A percentile compares a stretch with the other conserved stretches of the same genome.
Evolutionary conservation across 345 rosid genomes (phyloP).

Genomic region (Eucalyptus sp.): DNA sequence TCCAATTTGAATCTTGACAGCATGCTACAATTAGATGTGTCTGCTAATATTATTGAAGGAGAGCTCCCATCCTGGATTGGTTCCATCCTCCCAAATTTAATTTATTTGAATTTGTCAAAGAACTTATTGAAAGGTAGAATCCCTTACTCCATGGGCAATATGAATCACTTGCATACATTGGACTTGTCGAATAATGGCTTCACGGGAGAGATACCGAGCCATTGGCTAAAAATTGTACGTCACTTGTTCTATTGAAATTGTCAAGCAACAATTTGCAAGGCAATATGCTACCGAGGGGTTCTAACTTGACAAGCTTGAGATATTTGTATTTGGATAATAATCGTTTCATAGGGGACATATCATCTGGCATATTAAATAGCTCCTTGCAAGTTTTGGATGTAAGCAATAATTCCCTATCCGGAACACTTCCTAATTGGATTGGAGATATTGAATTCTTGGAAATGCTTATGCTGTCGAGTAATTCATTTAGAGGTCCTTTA

Average conservation of each 20-base stretch:
- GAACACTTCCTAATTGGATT: slow-evolving; percentile 8
- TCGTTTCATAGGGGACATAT: neutral
- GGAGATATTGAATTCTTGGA: neutral
- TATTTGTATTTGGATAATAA: neutral
- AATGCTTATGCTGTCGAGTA: neutral
- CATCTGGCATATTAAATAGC: neutral
- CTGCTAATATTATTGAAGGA: neutral
- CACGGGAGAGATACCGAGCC: neutral
- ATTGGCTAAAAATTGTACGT: neutral
- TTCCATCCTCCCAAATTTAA: neutral
- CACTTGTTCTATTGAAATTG: neutral
- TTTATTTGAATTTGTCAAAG: neutral
- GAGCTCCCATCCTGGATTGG: neutral
- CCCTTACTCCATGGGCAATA: slow-evolving; percentile 2
- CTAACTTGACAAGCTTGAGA: neutral
- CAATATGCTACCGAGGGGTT: neutral
- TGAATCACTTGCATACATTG: neutral
- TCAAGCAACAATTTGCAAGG: neutral
- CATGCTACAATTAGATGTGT: neutral
- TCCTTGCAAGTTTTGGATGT: neutral
- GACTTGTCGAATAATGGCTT: slow-evolving; percentile 12
- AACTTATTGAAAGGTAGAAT: slow-evolving; percentile 7
- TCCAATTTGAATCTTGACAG: neutral
- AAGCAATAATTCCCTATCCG: slow-evolving; percentile 1
- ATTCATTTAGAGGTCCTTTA: neutral